These are phyloP conservation scores for Pichia sp. DNA, from an alignment of 1,139 yeast species.

Conservation along the genomic window DNA sequence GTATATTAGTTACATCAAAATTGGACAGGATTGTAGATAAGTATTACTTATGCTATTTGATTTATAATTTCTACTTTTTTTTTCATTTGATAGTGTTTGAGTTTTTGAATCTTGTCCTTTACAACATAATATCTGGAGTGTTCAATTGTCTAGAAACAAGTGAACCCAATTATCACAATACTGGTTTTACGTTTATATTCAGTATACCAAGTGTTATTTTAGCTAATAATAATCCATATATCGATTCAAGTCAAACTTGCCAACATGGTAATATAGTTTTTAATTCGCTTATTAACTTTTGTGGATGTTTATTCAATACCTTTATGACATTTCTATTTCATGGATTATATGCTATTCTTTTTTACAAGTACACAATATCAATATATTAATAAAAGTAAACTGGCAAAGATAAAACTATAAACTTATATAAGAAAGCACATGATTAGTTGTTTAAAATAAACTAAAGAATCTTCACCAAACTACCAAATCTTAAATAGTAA, in stretches of 20 bases:
- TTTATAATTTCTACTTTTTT: neutral
- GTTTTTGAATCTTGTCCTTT: constrained; percentile 2
- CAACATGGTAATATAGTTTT: constrained; percentile 2
- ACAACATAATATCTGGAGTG: constrained; percentile 2
- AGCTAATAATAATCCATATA: neutral
- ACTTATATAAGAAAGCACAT: too few species aligned
- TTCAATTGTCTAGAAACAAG: neutral
- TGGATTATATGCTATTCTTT: neutral
- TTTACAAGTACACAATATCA: constrained; percentile 7
- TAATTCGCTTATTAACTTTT: neutral
- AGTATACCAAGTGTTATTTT: constrained; percentile 2
- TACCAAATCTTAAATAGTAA: too few species aligned
- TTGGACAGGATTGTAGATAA: constrained; percentile 4
- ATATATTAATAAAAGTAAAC: neutral
- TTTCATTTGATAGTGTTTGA: constrained; percentile 7
- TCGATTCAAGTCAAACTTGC: neutral
- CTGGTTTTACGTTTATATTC: neutral
- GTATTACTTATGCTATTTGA: constrained; percentile 3
- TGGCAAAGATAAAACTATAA: neutral
- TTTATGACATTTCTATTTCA: constrained; percentile 5
- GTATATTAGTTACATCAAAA: neutral
- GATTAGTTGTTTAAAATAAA: too few species aligned
- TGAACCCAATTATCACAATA: neutral
- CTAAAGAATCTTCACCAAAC: too few species aligned
- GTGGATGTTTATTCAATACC: constrained; percentile 1